Conservation (phyloP, 2,329 filamentous ascomycete species). For the Fusarium continuum region DNA sequence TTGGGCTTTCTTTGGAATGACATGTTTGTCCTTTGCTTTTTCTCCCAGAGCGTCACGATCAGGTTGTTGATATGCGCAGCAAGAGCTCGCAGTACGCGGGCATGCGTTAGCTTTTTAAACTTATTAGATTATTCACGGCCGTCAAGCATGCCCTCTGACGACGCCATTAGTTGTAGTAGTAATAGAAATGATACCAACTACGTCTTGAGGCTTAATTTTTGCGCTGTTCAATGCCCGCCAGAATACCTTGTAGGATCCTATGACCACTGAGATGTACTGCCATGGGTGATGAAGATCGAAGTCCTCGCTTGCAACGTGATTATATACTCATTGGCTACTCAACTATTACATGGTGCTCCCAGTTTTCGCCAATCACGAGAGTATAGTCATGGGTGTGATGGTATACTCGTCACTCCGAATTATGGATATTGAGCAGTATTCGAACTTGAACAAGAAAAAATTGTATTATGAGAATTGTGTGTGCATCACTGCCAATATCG, state of each 20-base stretch:
- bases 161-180: constrained; percentile 43
- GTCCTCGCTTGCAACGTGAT: too few relatives aligned
- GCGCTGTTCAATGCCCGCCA: too few relatives aligned
- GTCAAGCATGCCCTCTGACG: constrained; percentile 31
- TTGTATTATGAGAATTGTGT: constrained; percentile 37
- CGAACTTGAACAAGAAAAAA: constrained; percentile 32
- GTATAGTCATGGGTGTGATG: too few relatives aligned
- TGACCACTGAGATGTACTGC: too few relatives aligned
- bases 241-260: too few relatives aligned
- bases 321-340: too few relatives aligned
- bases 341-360: too few relatives aligned
- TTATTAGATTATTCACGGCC: constrained; percentile 38
- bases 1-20: constrained; percentile 16
- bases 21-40: constrained; percentile 25
- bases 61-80: constrained; percentile 20
- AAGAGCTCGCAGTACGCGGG: constrained; percentile 24
- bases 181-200: constrained; percentile 43
- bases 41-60: constrained; percentile 38
- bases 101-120: constrained; percentile 26
- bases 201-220: background rate
- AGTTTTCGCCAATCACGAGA: too few relatives aligned
- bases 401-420: too few relatives aligned
- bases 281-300: too few relatives aligned
- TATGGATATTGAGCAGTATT: background rate
- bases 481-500: constrained; percentile 24